phyloP scores from a whole-genome alignment of 2,329 filamentous ascomycete genomes.

The Epicoccum sorghinum region DNA sequence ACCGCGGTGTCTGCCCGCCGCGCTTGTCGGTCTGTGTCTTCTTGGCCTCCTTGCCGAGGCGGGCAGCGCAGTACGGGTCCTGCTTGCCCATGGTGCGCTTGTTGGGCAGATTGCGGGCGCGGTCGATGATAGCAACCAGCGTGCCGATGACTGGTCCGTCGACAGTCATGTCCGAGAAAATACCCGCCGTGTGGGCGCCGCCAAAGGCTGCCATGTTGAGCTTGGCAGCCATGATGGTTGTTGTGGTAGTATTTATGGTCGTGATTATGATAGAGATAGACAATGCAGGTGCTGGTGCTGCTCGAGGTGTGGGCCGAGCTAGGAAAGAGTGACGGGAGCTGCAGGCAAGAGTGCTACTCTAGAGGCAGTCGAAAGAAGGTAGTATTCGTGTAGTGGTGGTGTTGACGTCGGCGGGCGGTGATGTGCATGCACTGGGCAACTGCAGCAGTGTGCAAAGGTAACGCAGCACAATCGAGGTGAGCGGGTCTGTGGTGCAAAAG shows the following conservation, averaged over 20 bases:
- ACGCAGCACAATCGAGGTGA: neutral
- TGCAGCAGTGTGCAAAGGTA: neutral
- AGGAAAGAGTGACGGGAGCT: neutral
- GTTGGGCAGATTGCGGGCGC: slow-evolving; percentile 96
- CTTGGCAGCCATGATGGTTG: slow-evolving; percentile 45
- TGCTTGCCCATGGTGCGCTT: slow-evolving; percentile 98
- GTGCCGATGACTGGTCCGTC: slow-evolving; percentile 95
- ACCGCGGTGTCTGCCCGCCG: slow-evolving; percentile 93
- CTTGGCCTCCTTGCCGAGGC: slow-evolving; percentile 94
- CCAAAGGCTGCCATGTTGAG: slow-evolving; percentile 48
- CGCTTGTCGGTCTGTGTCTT: slow-evolving; percentile 94
- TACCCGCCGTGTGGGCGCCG: slow-evolving; percentile 82
- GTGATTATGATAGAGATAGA: neutral
- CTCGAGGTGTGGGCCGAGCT: neutral
- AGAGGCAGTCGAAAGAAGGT: no score
- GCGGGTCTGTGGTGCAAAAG: slow-evolving; percentile 1
- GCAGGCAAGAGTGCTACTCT: neutral
- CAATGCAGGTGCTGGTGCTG: neutral
- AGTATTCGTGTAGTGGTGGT: neutral
- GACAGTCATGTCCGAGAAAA: slow-evolving; percentile 91
- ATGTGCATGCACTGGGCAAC: slow-evolving; percentile 1
- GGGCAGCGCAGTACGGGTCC: slow-evolving; percentile 93
- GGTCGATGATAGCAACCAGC: slow-evolving; percentile 87
- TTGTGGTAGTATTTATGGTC: neutral
- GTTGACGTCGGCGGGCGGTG: neutral